phyloP scores from a whole-genome alignment of 495 filamentous ascomycete species.

The Evansstolkia leycettana region DNA sequence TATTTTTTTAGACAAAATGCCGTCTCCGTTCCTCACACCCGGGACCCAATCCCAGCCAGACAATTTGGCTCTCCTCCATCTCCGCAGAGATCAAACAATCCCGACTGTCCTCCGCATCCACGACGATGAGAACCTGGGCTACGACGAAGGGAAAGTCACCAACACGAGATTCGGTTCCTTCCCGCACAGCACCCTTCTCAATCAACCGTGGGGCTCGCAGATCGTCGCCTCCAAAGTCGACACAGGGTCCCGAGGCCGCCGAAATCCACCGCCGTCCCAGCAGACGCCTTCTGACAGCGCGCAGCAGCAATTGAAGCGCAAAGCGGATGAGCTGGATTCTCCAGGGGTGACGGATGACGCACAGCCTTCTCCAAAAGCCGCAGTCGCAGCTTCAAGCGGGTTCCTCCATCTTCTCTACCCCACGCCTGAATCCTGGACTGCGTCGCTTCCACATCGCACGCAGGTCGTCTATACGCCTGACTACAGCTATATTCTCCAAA shows the following conservation, averaged over 20 bases:
- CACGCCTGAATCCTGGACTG: slow-evolving; percentile 88
- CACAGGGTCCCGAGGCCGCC: slow-evolving; percentile 66
- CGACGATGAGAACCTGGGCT: slow-evolving; percentile 51
- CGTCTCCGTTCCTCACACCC: slow-evolving; percentile 64
- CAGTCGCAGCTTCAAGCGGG: slow-evolving; percentile 58
- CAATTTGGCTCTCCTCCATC: slow-evolving; percentile 63
- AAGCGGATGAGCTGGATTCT: slow-evolving; percentile 35
- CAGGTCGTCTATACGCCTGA: slow-evolving; percentile 98
- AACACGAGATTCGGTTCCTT: slow-evolving; percentile 95
- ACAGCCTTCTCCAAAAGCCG: slow-evolving; percentile 13
- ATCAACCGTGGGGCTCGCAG: slow-evolving; percentile 81
- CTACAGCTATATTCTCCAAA: slow-evolving; percentile 88
- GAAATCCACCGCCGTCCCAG: slow-evolving; percentile 9
- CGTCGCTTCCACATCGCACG: slow-evolving; percentile 80
- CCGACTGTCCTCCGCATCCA: slow-evolving; percentile 56
- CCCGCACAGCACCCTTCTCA: slow-evolving; percentile 75
- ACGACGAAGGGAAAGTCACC: slow-evolving; percentile 68
- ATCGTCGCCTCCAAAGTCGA: slow-evolving; percentile 81
- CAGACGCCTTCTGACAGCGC: background rate
- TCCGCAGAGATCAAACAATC: slow-evolving; percentile 68
- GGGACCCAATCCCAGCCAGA: slow-evolving; percentile 40
- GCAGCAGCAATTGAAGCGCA: slow-evolving; percentile 36
- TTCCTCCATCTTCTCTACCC: slow-evolving; percentile 87
- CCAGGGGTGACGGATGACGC: slow-evolving; percentile 14
- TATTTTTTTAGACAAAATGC: slow-evolving; percentile 15